These are phyloP conservation scores for Cynara cardunculus DNA, from an alignment of 129 eudicot species.

Conservation along the genomic window DNA sequence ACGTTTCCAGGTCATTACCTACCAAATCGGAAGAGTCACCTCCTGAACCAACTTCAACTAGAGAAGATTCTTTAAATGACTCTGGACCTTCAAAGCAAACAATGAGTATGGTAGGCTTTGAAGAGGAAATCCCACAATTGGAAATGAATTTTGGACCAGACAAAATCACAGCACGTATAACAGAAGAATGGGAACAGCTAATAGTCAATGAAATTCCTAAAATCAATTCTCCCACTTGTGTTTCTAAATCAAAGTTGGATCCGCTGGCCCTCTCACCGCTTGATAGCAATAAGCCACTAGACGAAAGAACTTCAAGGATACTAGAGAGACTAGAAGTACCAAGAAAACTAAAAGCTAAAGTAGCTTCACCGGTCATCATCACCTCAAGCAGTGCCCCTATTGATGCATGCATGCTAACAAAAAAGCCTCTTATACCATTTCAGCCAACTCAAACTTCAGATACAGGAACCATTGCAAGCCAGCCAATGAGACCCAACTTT, in stretches of 20 bases:
- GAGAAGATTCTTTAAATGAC: constrained; percentile 19
- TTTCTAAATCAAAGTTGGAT: constrained; percentile 38
- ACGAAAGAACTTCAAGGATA: constrained; percentile 77
- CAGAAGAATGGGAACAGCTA: constrained; percentile 85
- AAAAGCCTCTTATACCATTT: constrained; percentile 76
- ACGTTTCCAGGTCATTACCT: constrained; percentile 56
- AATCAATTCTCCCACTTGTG: constrained; percentile 46
- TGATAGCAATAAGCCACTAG: constrained; percentile 48
- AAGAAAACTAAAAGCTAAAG: constrained; percentile 64
- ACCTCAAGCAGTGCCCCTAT: constrained; percentile 29
- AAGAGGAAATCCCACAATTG: constrained; percentile 33
- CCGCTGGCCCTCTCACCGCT: constrained; percentile 31
- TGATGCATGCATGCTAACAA: constrained; percentile 35
- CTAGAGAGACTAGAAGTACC: constrained; percentile 87
- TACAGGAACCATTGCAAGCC: constrained; percentile 43
- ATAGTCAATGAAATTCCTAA: constrained; percentile 49
- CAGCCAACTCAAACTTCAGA: constrained; percentile 38
- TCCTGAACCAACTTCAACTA: constrained; percentile 34
- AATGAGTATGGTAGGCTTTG: constrained; percentile 6
- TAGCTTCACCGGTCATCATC: constrained; percentile 41
- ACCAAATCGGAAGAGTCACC: constrained; percentile 42
- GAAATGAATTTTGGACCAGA: constrained; percentile 33
- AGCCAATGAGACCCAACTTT: constrained; percentile 78
- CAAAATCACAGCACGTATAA: constrained; percentile 32
- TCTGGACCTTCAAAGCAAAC: constrained; percentile 18